Evolutionary conservation across 2,329 filamentous ascomycete genomes (phyloP).

Genomic region (Periconia sp.): DNA sequence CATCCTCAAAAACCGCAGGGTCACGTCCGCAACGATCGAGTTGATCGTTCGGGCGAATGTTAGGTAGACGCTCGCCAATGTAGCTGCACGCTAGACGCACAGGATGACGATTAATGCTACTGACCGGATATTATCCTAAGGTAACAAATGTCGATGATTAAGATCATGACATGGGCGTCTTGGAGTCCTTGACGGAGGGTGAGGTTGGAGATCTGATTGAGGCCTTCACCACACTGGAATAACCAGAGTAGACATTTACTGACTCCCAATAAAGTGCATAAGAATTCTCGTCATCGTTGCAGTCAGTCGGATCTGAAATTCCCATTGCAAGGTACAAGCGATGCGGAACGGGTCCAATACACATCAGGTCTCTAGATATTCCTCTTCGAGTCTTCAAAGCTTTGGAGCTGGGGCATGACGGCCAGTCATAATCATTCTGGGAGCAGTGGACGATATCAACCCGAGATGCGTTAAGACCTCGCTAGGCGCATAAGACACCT

Average conservation of each 20-base stretch:
- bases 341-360: slow-evolving; percentile 34
- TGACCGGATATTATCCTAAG: slow-evolving; percentile 61
- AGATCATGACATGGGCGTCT: slow-evolving; percentile 59
- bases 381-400: slow-evolving; percentile 19
- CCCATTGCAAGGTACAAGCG: slow-evolving; percentile 25
- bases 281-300: slow-evolving; percentile 50
- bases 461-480: slow-evolving; percentile 55
- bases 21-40: slow-evolving; percentile 43
- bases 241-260: slow-evolving; percentile 2
- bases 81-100: slow-evolving; percentile 57
- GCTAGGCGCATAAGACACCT: slow-evolving; percentile 56
- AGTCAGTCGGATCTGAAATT: slow-evolving; percentile 11
- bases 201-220: slow-evolving; percentile 51
- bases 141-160: slow-evolving; percentile 54
- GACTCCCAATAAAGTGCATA: slow-evolving; percentile 47
- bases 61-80: slow-evolving; percentile 64
- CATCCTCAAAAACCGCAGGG: slow-evolving; percentile 91
- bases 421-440: slow-evolving; percentile 34
- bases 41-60: slow-evolving; percentile 31
- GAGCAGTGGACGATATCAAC: slow-evolving; percentile 30
- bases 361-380: slow-evolving; percentile 14
- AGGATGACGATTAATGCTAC: slow-evolving; percentile 71
- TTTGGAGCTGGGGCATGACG: slow-evolving; percentile 47
- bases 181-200: slow-evolving; percentile 44
- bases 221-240: slow-evolving; percentile 49